phyloP scores from a whole-genome alignment of 495 filamentous ascomycete genomes.

The Penicillium riverlandense region DNA sequence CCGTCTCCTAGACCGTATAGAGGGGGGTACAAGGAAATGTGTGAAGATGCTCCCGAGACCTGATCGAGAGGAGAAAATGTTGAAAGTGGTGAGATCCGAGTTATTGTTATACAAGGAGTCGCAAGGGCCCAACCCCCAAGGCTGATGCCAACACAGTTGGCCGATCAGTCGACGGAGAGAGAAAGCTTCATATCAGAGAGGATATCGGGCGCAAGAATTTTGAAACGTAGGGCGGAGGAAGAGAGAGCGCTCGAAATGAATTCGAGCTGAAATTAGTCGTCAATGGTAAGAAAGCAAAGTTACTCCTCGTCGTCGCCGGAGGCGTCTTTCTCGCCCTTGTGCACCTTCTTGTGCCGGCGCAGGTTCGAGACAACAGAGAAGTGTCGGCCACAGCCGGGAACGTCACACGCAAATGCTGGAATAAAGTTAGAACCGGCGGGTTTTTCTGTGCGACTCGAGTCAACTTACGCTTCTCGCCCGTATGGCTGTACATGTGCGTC shows the following conservation, averaged over 20 bases:
- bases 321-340: constrained; percentile 68
- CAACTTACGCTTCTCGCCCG: constrained; percentile 94
- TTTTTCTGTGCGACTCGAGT: not conserved
- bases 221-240: not conserved
- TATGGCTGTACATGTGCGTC: constrained; percentile 99
- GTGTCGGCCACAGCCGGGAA: constrained; percentile 90
- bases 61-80: constrained; percentile 5
- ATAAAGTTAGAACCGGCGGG: constrained; percentile 25
- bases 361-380: constrained; percentile 98
- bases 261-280: constrained; percentile 8
- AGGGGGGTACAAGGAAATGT: not conserved
- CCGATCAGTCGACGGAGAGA: not conserved
- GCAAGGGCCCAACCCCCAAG: constrained; percentile 1
- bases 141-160: constrained; percentile 14
- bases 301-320: constrained; percentile 42
- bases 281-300: constrained; percentile 10
- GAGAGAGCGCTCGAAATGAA: constrained; percentile 6
- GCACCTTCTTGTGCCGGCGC: constrained; percentile 90
- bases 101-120: constrained; percentile 35
- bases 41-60: constrained; percentile 5
- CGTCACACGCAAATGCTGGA: constrained; percentile 85
- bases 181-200: constrained; percentile 2
- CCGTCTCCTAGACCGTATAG: constrained; percentile 14
- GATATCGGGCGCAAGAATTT: constrained; percentile 4
- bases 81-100: constrained; percentile 1